Evolutionary conservation across 2,329 filamentous ascomycete species (phyloP).

Genomic region (Hypomyces rosellus): DNA sequence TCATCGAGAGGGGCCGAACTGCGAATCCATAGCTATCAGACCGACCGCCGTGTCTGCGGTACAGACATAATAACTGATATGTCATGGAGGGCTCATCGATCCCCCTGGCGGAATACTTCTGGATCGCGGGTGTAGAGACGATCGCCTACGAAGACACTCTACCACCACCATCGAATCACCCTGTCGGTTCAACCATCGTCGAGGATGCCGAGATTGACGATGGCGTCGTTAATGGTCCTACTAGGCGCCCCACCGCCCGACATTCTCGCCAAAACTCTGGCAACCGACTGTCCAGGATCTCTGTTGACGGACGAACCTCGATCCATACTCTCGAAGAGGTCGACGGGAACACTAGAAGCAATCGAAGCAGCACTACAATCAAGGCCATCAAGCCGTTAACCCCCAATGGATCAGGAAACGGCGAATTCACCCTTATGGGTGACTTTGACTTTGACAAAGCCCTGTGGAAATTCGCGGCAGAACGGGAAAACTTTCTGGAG

Average conservation of each 20-base stretch:
- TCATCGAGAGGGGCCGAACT: conserved; percentile 3
- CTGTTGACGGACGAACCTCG: conserved; percentile 45
- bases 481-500: conserved; percentile 87
- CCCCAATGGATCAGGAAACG: conserved; percentile 22
- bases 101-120: conserved; percentile 69
- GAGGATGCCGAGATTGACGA: conserved; percentile 55
- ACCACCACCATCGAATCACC: conserved; percentile 24
- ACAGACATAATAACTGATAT: conserved; percentile 29
- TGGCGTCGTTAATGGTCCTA: conserved; percentile 24
- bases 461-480: conserved; percentile 88
- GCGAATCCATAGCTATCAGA: neutral
- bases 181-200: conserved; percentile 53
- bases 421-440: conserved; percentile 29
- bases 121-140: conserved; percentile 66
- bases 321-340: conserved; percentile 51
- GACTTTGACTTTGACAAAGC: conserved; percentile 94
- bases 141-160: conserved; percentile 56
- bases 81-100: conserved; percentile 56
- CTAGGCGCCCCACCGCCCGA: conserved; percentile 33
- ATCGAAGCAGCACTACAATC: conserved; percentile 61
- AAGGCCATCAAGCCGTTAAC: conserved; percentile 34
- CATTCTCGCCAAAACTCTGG: conserved; percentile 58
- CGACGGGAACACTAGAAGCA: conserved; percentile 54
- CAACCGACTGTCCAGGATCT: conserved; percentile 51
- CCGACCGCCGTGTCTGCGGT: conserved; percentile 15